Base-by-base conservation (phyloP, 139 green algal genomes). In the Chlamydomonas sphaeroides region DNA sequence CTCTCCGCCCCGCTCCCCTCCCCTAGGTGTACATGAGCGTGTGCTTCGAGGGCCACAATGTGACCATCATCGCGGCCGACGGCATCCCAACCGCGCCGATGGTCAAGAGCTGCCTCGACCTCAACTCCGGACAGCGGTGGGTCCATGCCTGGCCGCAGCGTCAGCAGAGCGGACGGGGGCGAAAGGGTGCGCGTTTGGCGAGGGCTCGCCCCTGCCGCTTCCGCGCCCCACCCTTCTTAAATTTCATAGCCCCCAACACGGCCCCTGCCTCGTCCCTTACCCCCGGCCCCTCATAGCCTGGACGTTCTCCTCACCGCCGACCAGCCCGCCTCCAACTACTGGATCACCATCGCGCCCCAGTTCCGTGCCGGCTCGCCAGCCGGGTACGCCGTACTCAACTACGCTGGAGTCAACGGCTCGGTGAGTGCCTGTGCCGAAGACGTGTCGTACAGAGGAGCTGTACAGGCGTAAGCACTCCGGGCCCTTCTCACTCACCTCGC, bases 101-200 rank as follows among this genome's bases (percentile, higher is more conserved):
- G 49, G 66, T 69, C 23, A 69, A 20, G 2, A 61, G 69, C 20
- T 94, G 90, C 59, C 69, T 95, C 0, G 90, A 95, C 75, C 61
- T 95, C 73, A 95, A 94, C 79, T 78, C 72, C 0, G 92, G 92
- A 25, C 92, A 95, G 78, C 86, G 92, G 88, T 94, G 61, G 81
- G 49, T n/a, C n/a, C n/a, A n/a, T n/a, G n/a, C n/a, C n/a, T n/a
- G n/a, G n/a, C n/a, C n/a, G n/a, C n/a, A n/a, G n/a, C n/a, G n/a
- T n/a, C n/a, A n/a, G 65, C 45, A 41, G 66, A 68, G 48, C 25
- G 35, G n/a, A n/a, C n/a, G n/a, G n/a, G 48, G 35, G 71, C 39
- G 35, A 57, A 25, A 36, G 36, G 42, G 49, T 59, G 21, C 70
- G 45, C 21, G 71, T n/a, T n/a, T n/a, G n/a, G n/a, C n/a, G n/a